Evolutionary conservation across 2,329 filamentous ascomycete species (phyloP), one percentile per base, ranked within the genome.

Genomic region (Xylariaceae sp.): DNA sequence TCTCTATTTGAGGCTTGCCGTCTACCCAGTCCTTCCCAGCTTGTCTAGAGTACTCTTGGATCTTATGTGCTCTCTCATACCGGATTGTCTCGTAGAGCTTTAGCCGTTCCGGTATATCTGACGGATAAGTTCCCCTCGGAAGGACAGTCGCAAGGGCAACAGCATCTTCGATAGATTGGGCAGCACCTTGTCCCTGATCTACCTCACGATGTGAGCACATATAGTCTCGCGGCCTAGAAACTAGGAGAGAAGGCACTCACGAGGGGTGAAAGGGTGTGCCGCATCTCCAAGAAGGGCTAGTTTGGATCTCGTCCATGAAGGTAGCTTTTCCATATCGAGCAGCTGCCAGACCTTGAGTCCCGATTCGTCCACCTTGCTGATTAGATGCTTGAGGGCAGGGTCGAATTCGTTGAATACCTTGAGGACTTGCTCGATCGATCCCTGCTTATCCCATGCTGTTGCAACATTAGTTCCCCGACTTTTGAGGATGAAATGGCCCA

Each of bases 241-340:
- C 40, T 4, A 29, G 30, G n/a, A 26, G 5, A 3, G 27, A 15
- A 20, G n/a, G 7, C 15, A 67, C 75, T 67, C 66, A 79, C 77
- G 80, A 11, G 85, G 86, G 0, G 85, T 72, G 62, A 89, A 88
- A 0, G 86, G 85, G 65, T 90, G 86, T 0, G 84, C 86, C 0
- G 86, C 84, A 64, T 89, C 86, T 0, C 87, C 86, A 0, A 89
- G 67, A 0, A 88, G 67, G 1, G 77, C 83, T 15, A 88, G 65
- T 4, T 73, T 76, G 0, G 70, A 80, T 2, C 80, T 76, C 0
- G 75, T 72, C 80, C 84, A 89, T 0, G 70, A 75, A 0, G 79
- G 76, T 13, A 89, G 67, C 1, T 75, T 70, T 3, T 81, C 77
- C 81, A 87, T 86, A 58, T 89, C 86, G 3, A 85, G 65, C 1